Evolutionary conservation across 352 stramenopile species (phyloP).

Genomic region (Globisporangium abappressorium): DNA sequence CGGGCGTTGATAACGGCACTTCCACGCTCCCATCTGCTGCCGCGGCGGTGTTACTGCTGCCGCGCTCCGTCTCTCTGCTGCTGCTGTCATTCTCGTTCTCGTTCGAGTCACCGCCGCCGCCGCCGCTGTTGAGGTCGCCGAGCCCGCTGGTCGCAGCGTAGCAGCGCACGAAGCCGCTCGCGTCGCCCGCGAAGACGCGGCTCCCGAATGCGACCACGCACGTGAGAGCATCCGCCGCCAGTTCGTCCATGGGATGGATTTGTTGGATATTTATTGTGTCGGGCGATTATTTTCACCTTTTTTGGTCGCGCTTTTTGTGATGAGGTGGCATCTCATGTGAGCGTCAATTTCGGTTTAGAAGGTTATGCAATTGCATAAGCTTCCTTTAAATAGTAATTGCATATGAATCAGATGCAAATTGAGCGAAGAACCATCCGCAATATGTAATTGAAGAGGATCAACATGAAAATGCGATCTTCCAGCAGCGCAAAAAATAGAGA

Average conservation of each 20-base stretch:
- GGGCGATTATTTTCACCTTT: background rate
- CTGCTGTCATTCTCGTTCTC: background rate
- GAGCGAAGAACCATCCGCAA: background rate
- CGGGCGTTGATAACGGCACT: background rate
- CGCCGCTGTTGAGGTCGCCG: background rate
- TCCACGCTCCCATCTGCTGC: background rate
- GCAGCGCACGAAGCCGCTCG: slow-evolving; percentile 17
- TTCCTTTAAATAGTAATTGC: background rate
- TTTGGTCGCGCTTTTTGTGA: slow-evolving; percentile 4
- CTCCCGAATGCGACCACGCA: slow-evolving; percentile 9
- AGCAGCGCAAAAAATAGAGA: background rate
- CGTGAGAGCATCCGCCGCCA: slow-evolving; percentile 3
- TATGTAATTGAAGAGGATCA: background rate
- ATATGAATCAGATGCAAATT: slow-evolving; percentile 3
- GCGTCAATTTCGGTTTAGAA: background rate
- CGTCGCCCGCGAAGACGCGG: slow-evolving; percentile 18
- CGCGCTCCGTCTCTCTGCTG: slow-evolving; percentile 8
- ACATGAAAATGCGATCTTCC: background rate
- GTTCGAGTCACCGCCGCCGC: too few relatives aligned
- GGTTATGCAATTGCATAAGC: background rate
- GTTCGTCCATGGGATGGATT: background rate
- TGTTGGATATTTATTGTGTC: background rate
- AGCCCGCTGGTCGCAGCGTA: background rate
- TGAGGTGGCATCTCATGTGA: background rate
- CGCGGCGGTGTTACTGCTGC: background rate